A percentile compares a stretch with the other conserved stretches of the same genome.
Conservation (phyloP, 768 basidiomycete species). For the Lactarius hatsudake region DNA sequence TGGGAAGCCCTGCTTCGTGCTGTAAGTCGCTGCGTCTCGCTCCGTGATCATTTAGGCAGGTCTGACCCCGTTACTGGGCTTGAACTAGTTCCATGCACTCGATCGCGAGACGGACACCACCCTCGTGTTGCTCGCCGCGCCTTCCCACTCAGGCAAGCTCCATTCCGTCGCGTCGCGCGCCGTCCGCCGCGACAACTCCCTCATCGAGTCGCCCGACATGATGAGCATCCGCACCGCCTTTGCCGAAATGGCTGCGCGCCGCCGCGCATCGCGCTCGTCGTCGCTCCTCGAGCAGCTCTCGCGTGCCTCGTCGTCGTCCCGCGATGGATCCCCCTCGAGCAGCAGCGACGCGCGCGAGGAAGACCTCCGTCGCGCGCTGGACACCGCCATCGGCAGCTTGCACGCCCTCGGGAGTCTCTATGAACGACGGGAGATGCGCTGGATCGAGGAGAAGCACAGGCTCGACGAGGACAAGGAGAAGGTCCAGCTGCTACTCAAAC, state of each 20-base stretch:
- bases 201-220: conserved; percentile 50
- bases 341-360: conserved; percentile 51
- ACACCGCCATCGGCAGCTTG: conserved; percentile 65
- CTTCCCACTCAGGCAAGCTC: conserved; percentile 67
- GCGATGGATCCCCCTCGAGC: conserved; percentile 53
- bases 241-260: conserved; percentile 54
- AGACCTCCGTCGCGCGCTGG: conserved; percentile 66
- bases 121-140: conserved; percentile 69
- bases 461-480: conserved; percentile 64
- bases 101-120: conserved; percentile 82
- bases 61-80: conserved; percentile 32
- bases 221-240: conserved; percentile 55
- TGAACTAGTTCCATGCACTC: conserved; percentile 63
- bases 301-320: conserved; percentile 41
- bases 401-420: conserved; percentile 62
- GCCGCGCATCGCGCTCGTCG: conserved; percentile 48
- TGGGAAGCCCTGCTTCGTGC: conserved; percentile 76
- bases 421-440: conserved; percentile 63
- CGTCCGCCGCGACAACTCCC: conserved; percentile 53
- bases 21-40: conserved; percentile 37
- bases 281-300: conserved; percentile 48
- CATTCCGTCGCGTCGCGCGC: conserved; percentile 65
- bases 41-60: conserved; percentile 33
- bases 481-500: conserved; percentile 62
- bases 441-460: conserved; percentile 66